Conservation (phyloP, 176 grass and related monocot species). For the Aechmea fasciata region DNA sequence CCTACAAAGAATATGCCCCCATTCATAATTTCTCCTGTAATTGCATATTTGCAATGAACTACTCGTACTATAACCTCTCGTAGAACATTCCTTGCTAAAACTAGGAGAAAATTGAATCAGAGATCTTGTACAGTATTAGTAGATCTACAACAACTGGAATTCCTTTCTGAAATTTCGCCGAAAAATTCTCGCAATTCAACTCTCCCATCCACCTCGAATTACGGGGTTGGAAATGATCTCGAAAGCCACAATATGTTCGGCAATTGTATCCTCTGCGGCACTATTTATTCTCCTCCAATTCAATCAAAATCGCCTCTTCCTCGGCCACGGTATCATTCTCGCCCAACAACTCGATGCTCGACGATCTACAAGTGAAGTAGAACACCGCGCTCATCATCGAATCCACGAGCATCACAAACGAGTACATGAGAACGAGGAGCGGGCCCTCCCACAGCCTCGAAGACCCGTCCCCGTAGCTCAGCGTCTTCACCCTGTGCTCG, state of each 20-base stretch:
- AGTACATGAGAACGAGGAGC: constrained; percentile 82
- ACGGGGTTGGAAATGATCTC: not conserved
- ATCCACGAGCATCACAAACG: constrained; percentile 73
- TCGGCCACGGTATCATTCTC: constrained; percentile 24
- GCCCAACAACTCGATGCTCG: constrained; percentile 31
- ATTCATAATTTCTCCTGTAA: not conserved
- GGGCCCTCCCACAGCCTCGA: constrained; percentile 92
- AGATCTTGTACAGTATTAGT: not conserved
- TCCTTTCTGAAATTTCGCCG: not conserved
- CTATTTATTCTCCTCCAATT: constrained; percentile 15
- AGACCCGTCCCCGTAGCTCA: constrained; percentile 81
- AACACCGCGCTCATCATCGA: constrained; percentile 87
- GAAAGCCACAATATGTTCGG: not conserved
- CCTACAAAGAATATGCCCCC: not conserved
- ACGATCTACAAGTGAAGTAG: constrained; percentile 92
- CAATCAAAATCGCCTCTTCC: constrained; percentile 12
- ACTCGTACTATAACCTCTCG: not conserved
- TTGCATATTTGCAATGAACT: not conserved
- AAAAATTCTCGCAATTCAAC: not conserved
- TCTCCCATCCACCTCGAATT: not conserved
- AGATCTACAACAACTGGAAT: not conserved
- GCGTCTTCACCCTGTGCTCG: constrained; percentile 93
- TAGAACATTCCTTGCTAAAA: not conserved
- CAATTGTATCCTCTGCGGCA: not conserved
- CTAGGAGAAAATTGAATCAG: not conserved